These are phyloP conservation scores for Phlebopus sp. DNA, from an alignment of 1,284 basidiomycete species.

Conservation along the genomic window DNA sequence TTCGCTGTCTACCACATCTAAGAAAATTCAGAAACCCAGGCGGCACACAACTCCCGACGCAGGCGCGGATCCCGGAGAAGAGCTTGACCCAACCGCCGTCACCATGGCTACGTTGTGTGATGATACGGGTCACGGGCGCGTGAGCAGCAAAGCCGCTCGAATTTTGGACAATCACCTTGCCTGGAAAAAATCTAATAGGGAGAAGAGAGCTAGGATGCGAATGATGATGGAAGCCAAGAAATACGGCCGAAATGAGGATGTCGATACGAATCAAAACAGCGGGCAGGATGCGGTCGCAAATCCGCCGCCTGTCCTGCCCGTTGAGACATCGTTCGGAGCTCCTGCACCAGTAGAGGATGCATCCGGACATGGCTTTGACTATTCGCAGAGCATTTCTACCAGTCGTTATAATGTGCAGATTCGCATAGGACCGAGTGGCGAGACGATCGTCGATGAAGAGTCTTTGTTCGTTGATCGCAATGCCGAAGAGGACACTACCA, in stretches of 20 bases:
- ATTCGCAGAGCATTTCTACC: conserved; percentile 56
- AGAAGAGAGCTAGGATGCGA: conserved; percentile 61
- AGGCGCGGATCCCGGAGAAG: conserved; percentile 63
- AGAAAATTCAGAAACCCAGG: conserved; percentile 28
- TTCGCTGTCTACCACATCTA: conserved; percentile 12
- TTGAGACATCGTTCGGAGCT: conserved; percentile 10
- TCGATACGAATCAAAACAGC: conserved; percentile 20
- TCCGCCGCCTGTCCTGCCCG: conserved; percentile 6
- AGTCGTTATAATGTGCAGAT: conserved; percentile 79
- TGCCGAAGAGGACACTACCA: conserved; percentile 58
- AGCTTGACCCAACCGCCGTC: conserved; percentile 71
- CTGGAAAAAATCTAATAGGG: conserved; percentile 64
- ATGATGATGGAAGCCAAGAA: conserved; percentile 67
- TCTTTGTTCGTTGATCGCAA: conserved; percentile 73
- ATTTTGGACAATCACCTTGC: conserved; percentile 64
- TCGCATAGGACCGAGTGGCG: conserved; percentile 76
- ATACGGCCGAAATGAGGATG: conserved; percentile 56
- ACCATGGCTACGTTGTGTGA: conserved; percentile 75
- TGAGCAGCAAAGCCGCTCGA: conserved; percentile 69
- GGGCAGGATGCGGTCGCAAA: conserved; percentile 8
- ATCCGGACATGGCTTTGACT: conserved; percentile 62
- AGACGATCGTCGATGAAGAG: conserved; percentile 78
- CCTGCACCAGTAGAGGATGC: conserved; percentile 31
- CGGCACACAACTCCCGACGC: conserved; percentile 50
- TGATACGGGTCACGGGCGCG: conserved; percentile 69